Base-by-base conservation (phyloP, 106 monocot species). In the Phalaenopsis equestris region DNA sequence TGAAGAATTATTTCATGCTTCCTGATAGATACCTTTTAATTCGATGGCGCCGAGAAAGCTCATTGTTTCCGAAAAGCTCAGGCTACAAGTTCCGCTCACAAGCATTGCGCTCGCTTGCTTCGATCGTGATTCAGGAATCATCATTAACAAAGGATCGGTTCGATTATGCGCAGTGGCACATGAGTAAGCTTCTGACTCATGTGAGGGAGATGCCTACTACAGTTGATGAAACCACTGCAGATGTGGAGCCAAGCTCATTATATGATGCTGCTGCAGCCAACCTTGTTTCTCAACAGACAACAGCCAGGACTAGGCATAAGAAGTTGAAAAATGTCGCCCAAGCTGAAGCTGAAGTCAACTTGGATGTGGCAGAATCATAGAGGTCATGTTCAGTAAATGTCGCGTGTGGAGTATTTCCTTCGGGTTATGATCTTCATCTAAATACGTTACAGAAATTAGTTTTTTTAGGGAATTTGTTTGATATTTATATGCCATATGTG, bases 121-220 rank as follows among this genome's bases (percentile, higher is more conserved):
- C 88, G 10, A 91, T 94, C 55, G 84, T 91, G 41, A 77, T 94
- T 73, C 91, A 94, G 56, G 91, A 94, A 80, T 86, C 91, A 45
- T 88, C 89, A 1, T 8, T 88, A 42, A 90, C 89, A 5, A 94
- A 91, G 79, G 87, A 90, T n/a, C 86, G 91, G 41, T 94, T 94
- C 39, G 80, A 78, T 81, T 88, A 90, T 81, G 94, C 84, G 3
- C 94, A 91, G 18, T 84, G 80, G 79, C 88, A 90, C 56, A 90
- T 94, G 91, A 94, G 76, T 72, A 91, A 85, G 86, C 83, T 94
- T 81, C 88, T 94, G 39, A 77, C 78, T 65, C 86, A 87, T 84
- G 88, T 94, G 30, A 86, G 91, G 76, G 84, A 87, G 55, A 90
- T 94, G 94, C 91, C 89, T 14, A 84, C 89, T 14, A 83, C 84